Percentiles rank a stretch among this genome's conserved stretches.
phyloP scores from a whole-genome alignment of 129 eudicot genomes.

The Chrysanthemum makinoi region DNA sequence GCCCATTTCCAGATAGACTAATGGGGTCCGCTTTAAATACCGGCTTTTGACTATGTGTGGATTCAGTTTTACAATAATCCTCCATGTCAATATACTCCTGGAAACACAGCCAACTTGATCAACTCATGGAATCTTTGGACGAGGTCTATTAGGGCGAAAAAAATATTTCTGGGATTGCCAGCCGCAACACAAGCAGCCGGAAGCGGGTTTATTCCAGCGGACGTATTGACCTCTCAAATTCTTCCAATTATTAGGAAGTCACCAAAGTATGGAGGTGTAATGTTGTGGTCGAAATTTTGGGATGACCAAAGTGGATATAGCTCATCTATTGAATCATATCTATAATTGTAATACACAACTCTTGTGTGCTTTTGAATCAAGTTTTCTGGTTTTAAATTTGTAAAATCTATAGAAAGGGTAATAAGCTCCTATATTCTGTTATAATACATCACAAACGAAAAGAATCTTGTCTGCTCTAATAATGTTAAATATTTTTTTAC shows the following conservation, averaged over 20 bases:
- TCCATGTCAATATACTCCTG: constrained; percentile 47
- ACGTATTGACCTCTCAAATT: constrained; percentile 40
- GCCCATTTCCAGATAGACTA: constrained; percentile 45
- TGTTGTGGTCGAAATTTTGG: constrained; percentile 73
- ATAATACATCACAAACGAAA: background rate
- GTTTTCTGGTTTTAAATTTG: background rate
- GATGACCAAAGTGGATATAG: constrained; percentile 67
- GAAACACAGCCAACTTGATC: constrained; percentile 32
- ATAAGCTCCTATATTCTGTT: background rate
- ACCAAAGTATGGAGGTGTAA: constrained; percentile 71
- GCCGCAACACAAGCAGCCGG: constrained; percentile 73
- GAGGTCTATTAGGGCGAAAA: constrained; percentile 27
- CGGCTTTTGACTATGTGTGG: constrained; percentile 68
- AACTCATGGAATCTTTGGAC: constrained; percentile 63
- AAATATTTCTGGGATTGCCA: constrained; percentile 69
- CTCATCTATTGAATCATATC: constrained; percentile 34
- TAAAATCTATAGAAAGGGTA: background rate
- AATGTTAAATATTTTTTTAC: background rate
- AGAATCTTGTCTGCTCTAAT: background rate
- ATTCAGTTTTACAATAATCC: constrained; percentile 76
- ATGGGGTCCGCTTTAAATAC: constrained; percentile 47
- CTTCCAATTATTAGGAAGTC: constrained; percentile 58
- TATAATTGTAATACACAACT: constrained; percentile 25
- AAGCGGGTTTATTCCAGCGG: constrained; percentile 66
- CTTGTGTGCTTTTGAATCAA: constrained; percentile 10